Evolutionary conservation across 371 early-diverging fungal genomes (phyloP).

Genomic region (Mucor plumbeus): DNA sequence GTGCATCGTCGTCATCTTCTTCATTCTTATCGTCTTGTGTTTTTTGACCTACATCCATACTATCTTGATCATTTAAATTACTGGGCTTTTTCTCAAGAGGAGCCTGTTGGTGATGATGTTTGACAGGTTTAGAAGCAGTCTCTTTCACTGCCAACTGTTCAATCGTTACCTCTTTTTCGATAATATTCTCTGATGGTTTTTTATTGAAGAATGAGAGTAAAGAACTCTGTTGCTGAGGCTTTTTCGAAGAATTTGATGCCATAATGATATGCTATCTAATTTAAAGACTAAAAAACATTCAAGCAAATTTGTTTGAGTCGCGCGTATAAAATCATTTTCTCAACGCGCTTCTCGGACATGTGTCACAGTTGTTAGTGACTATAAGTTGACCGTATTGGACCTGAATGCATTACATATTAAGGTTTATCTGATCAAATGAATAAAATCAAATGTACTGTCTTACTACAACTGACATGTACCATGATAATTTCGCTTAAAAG

Average conservation of each 20-base stretch:
- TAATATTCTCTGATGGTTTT: neutral
- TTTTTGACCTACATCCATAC: conserved; percentile 4
- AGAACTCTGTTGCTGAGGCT: conserved; percentile 6
- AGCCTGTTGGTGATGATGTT: neutral
- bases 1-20: neutral
- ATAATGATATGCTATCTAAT: neutral
- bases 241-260: neutral
- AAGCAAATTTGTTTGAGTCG: neutral
- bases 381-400: too few species aligned
- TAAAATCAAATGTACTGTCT: too few species aligned
- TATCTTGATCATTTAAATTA: neutral
- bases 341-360: too few species aligned
- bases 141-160: neutral
- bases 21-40: neutral
- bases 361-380: too few species aligned
- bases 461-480: too few species aligned
- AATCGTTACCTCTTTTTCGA: neutral
- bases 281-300: neutral
- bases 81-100: neutral
- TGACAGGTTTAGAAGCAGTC: conserved; percentile 3
- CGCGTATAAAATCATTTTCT: neutral
- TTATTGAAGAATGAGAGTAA: conserved; percentile 15
- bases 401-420: too few species aligned
- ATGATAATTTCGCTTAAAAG: too few species aligned
- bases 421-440: too few species aligned